Evolutionary conservation across 495 filamentous ascomycete species (phyloP), one percentile per base, ranked within the genome.

Genomic region (Penicillium simplicissimum): DNA sequence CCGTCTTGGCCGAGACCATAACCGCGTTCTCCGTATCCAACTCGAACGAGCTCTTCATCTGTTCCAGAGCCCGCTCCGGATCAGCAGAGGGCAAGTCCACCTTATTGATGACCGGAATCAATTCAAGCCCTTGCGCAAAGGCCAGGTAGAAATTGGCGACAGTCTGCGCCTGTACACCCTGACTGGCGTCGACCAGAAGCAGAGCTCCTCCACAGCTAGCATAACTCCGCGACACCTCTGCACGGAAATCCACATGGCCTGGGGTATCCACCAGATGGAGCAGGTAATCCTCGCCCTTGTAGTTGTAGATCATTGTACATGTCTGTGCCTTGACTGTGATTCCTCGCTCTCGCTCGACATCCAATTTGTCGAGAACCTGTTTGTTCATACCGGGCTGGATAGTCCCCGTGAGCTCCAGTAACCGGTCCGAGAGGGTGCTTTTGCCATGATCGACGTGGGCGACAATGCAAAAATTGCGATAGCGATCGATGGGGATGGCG

Each of bases 291-390:
- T 89, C 81, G 3, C 89, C 92, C 21, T 90, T 80, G 72, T 93
- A 79, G 37, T 91, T 91, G 75, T 97, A 97, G 43, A 98, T 83
- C 95, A 98, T 98, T 37, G 87, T 93, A 78, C 96, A 98, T 56
- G 95, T 98, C 79, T 98, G 96, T 47, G 95, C 95, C 79, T 98
- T 98, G 72, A 98, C 95, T 3, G 95, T 98, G 69, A 98, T 98
- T 48, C 95, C 95, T 33, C 95, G 85, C 73, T 97, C 92, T 33
- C 96, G 83, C 72, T 98, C 95, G 40, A 98, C 95, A 74, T 98
- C 95, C 37, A 98, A 84, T 67, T 97, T 98, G 73, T 98, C 95
- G 53, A 98, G 79, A 55, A 98, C 88, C 81, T 98, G 95, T 77
- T 96, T 96, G 76, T 97, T 97, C 23, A 82, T 87, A 45, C 91